Evolutionary conservation across 306 rosid genomes (phyloP), one percentile per base, ranked within the genome.

Genomic region (Rubus idaeus): DNA sequence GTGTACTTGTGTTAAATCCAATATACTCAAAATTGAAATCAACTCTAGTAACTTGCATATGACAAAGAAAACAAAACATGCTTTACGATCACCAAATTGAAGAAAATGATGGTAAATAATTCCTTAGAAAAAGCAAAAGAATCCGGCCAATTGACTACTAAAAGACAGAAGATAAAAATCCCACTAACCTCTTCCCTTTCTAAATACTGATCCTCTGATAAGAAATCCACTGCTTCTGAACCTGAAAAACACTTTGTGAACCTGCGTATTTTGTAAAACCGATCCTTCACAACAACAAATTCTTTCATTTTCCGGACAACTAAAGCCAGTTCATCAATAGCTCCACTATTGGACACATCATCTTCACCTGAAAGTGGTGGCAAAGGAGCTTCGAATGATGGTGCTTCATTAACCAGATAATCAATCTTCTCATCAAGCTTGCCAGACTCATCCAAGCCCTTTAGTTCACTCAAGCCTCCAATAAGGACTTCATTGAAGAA

Each of bases 291-390:
- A 46, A 75, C 57, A 83, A 94, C 77, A 64, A 88, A 88, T 81
- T 84, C 97, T 89, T 90, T 94, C 98, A 94, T 90, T 83, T 90
- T 94, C 49, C 66, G 83, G 77, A 87, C 91, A 79, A 94, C 21
- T 69, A 90, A 14, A 77, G 97, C 96, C 77, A 88, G 67, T 74
- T 94, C 98, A 86, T 94, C 97, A 68, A 78, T 73, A 80, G 82
- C 85, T 77, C 91, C 97, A 70, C 80, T 80, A 75, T 45, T 84
- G 72, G 93, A 88, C 71, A 47, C 75, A 73, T 90, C 98, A 78
- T 90, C 98, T 88, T 91, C 98, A 65, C 95, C 98, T 68, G 98
- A 82, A 83, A 89, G 87, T 63, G 98, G 98, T 0, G 95, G 98
- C 69, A 88, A 79, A 70, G 93, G 93, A 30, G 93, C 89, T 77